phyloP scores from a whole-genome alignment of 2,329 filamentous ascomycete genomes.

The Talaromyces sp. region DNA sequence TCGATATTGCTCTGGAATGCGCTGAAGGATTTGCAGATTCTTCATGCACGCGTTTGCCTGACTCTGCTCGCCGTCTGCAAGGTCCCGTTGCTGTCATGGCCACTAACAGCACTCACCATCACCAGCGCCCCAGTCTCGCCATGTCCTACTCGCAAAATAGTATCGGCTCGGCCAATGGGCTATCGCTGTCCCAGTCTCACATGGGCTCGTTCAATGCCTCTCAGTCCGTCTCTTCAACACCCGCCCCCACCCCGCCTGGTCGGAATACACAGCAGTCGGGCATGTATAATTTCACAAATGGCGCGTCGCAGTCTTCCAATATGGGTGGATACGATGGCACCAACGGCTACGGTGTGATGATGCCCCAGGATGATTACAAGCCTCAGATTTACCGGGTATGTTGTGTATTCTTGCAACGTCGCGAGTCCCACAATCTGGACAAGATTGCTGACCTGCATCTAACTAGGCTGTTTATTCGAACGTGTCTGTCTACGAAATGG shows the following conservation, averaged over 20 bases:
- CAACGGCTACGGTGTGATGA: slow-evolving; percentile 35
- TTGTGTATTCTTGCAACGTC: slow-evolving; percentile 12
- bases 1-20: not conserved
- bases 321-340: slow-evolving; percentile 37
- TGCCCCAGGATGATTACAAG: slow-evolving; percentile 33
- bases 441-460: not conserved
- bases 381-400: slow-evolving; percentile 46
- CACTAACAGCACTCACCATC: slow-evolving; percentile 24
- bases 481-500: slow-evolving; percentile 97
- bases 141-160: slow-evolving; percentile 39
- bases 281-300: slow-evolving; percentile 36
- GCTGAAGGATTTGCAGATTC: not conserved
- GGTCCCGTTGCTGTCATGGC: slow-evolving; percentile 20
- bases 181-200: slow-evolving; percentile 35
- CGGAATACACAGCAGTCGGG: slow-evolving; percentile 38
- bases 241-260: slow-evolving; percentile 39
- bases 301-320: slow-evolving; percentile 26
- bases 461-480: slow-evolving; percentile 84
- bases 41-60: slow-evolving; percentile 9
- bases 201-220: slow-evolving; percentile 39
- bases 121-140: slow-evolving; percentile 22
- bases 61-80: not conserved
- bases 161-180: slow-evolving; percentile 32
- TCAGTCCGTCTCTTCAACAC: slow-evolving; percentile 42
- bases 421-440: not conserved